Base-by-base conservation (phyloP, 495 filamentous ascomycete species). In the Parathielavia hyrcaniae region DNA sequence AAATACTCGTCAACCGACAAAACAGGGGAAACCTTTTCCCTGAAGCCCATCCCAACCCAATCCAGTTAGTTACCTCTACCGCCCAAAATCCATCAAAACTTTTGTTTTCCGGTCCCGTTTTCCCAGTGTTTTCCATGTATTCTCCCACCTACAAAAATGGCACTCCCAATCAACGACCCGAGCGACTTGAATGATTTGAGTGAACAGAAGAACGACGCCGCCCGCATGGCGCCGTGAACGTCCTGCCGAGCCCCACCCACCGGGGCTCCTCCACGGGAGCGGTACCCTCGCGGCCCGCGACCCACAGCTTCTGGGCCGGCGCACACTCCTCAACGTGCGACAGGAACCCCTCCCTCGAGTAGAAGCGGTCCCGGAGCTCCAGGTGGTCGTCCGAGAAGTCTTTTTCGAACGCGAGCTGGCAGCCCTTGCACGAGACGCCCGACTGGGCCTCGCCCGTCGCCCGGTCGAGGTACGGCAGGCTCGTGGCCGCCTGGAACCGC, bases 371-470 rank as follows among this genome's bases (percentile, higher is more conserved):
- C 19, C 54, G 34, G 3, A 49, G 16, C 36, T 57, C 44, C 20
- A 57, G 45, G 38, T 57, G 54, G 20, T 57, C 35, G 36, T 57
- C 54, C 20, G 46, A 50, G n/a, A 49, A 57, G 36, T 57, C 54
- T 19, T 14, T 1, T 44, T 57, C 55, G 23, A 50, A 57, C 0
- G 46, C 47, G 22, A 57, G 11, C 47, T 50, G 55, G 47, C 47
- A 58, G 1, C 55, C 47, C 55, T 58, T 58, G 55, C 55, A 58
- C 23, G 47, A 58, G 23, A 58, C 10, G 26, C 55, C 55, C 1
- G 36, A 7, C 17, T 58, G n/a, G 22, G 40, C 47, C 39, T 11
- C 26, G 26, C 55, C 55, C 23, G 26, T 30, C 23, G 6, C n/a
- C 36, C 46, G 47, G 14, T 58, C 38, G 10, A 58, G 23, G 5